Conservation (phyloP, 2,329 filamentous ascomycete genomes). For the Pseudogymnoascus sp. region DNA sequence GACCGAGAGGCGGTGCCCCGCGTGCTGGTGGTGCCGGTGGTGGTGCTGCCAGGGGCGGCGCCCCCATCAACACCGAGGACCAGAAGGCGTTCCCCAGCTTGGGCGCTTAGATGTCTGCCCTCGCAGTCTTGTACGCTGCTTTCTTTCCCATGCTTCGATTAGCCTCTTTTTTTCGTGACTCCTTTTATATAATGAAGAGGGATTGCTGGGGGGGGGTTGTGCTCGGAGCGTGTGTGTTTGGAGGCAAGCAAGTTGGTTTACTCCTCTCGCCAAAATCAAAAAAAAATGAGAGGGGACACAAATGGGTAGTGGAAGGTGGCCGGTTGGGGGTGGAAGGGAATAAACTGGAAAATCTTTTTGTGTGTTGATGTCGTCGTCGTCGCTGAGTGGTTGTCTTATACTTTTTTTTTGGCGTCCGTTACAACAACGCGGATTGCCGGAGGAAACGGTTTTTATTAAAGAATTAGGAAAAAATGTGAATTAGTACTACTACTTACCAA, state of each 20-base stretch:
- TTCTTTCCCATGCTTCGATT: background rate
- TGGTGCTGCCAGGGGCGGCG: conserved; percentile 28
- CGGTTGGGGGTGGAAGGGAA: background rate
- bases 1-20: conserved; percentile 30
- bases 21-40: conserved; percentile 27
- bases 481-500: background rate
- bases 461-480: conserved; percentile 3
- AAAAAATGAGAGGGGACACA: background rate
- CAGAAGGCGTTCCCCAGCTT: conserved; percentile 45
- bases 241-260: background rate
- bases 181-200: background rate
- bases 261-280: background rate
- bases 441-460: background rate
- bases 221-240: background rate
- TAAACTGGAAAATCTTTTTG: background rate
- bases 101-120: conserved; percentile 26
- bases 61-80: conserved; percentile 41
- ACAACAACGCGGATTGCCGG: background rate
- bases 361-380: background rate
- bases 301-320: background rate
- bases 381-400: background rate
- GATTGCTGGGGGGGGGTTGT: background rate
- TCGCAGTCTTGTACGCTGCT: background rate
- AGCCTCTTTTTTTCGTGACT: background rate
- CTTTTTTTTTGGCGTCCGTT: background rate